Conservation (phyloP, 148 eudicot genomes). For the Dysphania ambrosioides region DNA sequence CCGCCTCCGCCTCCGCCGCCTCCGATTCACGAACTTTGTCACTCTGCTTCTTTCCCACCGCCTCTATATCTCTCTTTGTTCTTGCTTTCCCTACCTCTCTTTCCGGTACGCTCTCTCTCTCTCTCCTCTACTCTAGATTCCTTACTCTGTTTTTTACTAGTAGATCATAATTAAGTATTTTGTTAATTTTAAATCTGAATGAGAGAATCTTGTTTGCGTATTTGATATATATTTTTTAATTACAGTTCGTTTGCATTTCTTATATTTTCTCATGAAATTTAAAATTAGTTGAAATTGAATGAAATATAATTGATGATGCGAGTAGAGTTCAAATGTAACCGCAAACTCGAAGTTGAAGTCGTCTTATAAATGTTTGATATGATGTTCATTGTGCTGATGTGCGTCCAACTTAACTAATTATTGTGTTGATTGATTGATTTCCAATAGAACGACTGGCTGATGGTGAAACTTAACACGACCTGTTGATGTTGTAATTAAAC, state of each 20-base stretch:
- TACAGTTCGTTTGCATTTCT: neutral
- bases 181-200: neutral
- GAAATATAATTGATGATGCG: no score
- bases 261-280: neutral
- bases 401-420: neutral
- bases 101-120: conserved; percentile 8
- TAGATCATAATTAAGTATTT: neutral
- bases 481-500: neutral
- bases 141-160: neutral
- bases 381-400: neutral
- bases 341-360: no score
- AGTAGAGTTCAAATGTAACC: no score
- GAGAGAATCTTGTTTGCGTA: neutral
- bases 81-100: neutral
- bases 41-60: neutral
- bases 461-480: no score
- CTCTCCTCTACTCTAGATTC: neutral
- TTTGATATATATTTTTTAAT: neutral
- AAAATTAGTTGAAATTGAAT: neutral
- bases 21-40: neutral
- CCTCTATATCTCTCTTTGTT: neutral
- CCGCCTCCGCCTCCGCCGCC: conserved; percentile 12
- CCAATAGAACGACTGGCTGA: neutral
- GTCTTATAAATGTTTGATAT: no score
- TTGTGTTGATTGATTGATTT: neutral